Evolutionary conservation across 108 stramenopile species (phyloP).

Genomic region (Cyclotella atomus): DNA sequence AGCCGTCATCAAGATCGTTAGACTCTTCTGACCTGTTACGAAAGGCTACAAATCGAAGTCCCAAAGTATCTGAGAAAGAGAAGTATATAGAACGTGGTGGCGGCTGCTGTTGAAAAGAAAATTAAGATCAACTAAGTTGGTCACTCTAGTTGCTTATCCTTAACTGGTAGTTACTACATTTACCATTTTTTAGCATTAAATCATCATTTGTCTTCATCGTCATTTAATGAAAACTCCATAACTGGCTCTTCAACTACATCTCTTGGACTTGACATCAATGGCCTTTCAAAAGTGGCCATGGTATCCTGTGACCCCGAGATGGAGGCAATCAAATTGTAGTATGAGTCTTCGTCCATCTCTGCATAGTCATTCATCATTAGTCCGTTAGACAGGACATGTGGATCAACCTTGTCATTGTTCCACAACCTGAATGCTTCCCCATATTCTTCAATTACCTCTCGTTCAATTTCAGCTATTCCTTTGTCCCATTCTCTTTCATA

Average conservation of each 20-base stretch:
- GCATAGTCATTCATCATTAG: no score
- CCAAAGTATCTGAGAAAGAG: background rate
- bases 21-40: conserved; percentile 19
- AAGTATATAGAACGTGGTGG: no score
- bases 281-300: conserved; percentile 14
- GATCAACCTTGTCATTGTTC: no score
- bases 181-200: background rate
- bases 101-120: no score
- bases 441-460: conserved; percentile 42
- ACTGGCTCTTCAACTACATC: conserved; percentile 47
- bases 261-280: conserved; percentile 27
- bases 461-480: conserved; percentile 45
- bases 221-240: conserved; percentile 36
- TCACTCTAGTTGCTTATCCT: background rate
- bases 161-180: background rate
- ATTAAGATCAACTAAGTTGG: no score
- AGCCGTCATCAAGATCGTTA: conserved; percentile 24
- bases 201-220: conserved; percentile 21
- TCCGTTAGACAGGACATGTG: no score
- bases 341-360: conserved; percentile 48
- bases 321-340: conserved; percentile 37
- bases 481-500: conserved; percentile 43
- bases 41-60: background rate
- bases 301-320: conserved; percentile 22
- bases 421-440: no score